Evolutionary conservation across 495 filamentous ascomycete species (phyloP), one percentile per base, ranked within the genome.

Genomic region (Lasiosphaeria hispida): DNA sequence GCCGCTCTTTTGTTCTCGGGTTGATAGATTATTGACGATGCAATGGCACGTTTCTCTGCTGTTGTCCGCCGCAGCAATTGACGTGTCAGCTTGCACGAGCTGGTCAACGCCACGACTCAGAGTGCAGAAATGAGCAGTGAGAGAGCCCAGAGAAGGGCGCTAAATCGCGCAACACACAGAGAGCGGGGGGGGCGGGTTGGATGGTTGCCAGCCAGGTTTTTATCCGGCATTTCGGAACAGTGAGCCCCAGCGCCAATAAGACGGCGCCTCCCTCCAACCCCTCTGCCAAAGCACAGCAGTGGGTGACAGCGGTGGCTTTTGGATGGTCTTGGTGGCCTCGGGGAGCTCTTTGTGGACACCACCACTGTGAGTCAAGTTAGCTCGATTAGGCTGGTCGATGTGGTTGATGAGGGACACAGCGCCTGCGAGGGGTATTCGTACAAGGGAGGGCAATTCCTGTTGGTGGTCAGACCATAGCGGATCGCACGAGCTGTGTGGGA

Each of bases 91-190:
- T 47, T n/a, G 7, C 36, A 34, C 55, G 18, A 11, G n/a, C 10
- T 17, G 19, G 17, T 11, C 10, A 51, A 36, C 38, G 37, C 30
- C 30, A 42, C 15, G 42, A 14, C 38, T 37, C 15, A 17, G 50
- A 19, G 50, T 17, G 14, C 38, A 44, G 37, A 10, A 13, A 13
- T 36, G n/a, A 18, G 34, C 17, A 33, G 34, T 19, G 34, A 7
- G 15, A 45, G n/a, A 19, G n/a, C 42, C 42, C 17, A 15, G 17
- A 23, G 43, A n/a, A 50, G 14, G 50, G 49, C 51, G 50, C 51
- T 58, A 64, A 67, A 67, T 67, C 65, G 63, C 67, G 59, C 64
- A 69, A 55, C 19, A 30, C 37, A 4, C 23, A 1, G 3, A 8
- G 36, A 17, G 48, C 18, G 43, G 18, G 17, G 17, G 17, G 42